Evolutionary conservation across 164 flowering plant species (phyloP), one percentile per base, ranked within the genome.

Genomic region (Annona squamosa): DNA sequence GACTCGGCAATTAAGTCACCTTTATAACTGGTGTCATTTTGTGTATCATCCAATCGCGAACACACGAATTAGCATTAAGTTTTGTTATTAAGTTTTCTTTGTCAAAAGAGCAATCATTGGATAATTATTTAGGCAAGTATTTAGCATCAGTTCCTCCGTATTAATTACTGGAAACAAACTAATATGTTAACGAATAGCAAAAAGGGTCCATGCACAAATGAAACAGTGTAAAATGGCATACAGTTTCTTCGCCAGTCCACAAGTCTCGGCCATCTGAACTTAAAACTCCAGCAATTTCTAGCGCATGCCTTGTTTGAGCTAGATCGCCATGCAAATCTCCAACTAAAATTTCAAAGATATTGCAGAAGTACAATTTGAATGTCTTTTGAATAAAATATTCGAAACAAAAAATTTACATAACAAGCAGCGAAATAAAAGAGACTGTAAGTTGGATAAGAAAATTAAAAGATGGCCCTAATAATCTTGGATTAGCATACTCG

Each of bases 311-410:
- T 13, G 95, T 85, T 82, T 94, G 88, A 63, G 80, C 81, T 76
- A 92, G 86, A 78, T 94, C 99, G 56, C 99, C 99, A 79, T 94
- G 97, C 78, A 94, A 74, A 78, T 94, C 99, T 47, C 99, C 99
- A 85, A 94, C 97, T 94, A 80, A 65, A 79, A 67, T 67, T 65
- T 16, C 18, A 48, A 13, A 65, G 57, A 48, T 17, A 37, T 68
- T 41, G 37, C 13, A 47, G 65, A 47, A 71, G 57, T 16, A 52
- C 59, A 52, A 52, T 52, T 16, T 13, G 12, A 10, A 13, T 57
- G 42, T 42, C 57, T 19, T 42, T 18, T 18, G 63, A 17, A 57
- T 43, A 44, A 16, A 48, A 46, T 41, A 13, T 12, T 9, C 7
- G 2, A 41, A 13, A 42, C n/a, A n/a, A 41, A 26, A 56, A 19